phyloP scores from a whole-genome alignment of 2,329 filamentous ascomycete species.

The Thelonectria blattea region DNA sequence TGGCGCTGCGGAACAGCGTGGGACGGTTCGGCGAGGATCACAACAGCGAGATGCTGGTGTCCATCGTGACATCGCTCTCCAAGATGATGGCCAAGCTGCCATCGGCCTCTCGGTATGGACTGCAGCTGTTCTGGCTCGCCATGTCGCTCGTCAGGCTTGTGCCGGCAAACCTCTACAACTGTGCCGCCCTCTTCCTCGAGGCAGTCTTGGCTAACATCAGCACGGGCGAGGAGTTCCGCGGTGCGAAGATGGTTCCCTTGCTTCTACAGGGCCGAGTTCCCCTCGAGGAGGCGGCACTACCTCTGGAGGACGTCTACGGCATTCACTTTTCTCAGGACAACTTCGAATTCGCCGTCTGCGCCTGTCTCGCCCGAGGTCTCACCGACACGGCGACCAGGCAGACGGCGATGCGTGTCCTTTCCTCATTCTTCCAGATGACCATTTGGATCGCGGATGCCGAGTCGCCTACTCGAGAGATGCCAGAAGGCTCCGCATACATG shows the following conservation, averaged over 20 bases:
- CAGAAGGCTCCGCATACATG: conserved; percentile 61
- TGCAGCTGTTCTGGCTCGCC: conserved; percentile 74
- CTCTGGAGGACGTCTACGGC: conserved; percentile 69
- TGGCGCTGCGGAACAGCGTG: conserved; percentile 69
- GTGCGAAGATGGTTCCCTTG: conserved; percentile 63
- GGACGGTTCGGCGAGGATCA: conserved; percentile 68
- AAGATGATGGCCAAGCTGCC: conserved; percentile 76
- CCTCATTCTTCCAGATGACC: conserved; percentile 61
- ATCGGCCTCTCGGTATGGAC: conserved; percentile 69
- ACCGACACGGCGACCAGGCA: conserved; percentile 66
- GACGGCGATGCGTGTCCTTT: conserved; percentile 65
- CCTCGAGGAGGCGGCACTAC: conserved; percentile 66
- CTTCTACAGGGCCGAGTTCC: conserved; percentile 66
- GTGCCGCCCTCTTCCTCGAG: conserved; percentile 68
- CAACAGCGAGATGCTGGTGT: conserved; percentile 71
- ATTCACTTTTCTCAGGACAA: conserved; percentile 68
- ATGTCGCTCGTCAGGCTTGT: conserved; percentile 70
- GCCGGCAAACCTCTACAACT: conserved; percentile 68
- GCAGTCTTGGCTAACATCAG: conserved; percentile 69
- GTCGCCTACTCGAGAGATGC: conserved; percentile 24
- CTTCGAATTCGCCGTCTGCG: conserved; percentile 72
- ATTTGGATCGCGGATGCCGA: conserved; percentile 30
- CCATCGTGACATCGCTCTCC: conserved; percentile 69
- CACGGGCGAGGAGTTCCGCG: conserved; percentile 63
- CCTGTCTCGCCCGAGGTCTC: conserved; percentile 67